Evolutionary conservation across 2,329 filamentous ascomycete species (phyloP).

Genomic region (Claviceps capensis): DNA sequence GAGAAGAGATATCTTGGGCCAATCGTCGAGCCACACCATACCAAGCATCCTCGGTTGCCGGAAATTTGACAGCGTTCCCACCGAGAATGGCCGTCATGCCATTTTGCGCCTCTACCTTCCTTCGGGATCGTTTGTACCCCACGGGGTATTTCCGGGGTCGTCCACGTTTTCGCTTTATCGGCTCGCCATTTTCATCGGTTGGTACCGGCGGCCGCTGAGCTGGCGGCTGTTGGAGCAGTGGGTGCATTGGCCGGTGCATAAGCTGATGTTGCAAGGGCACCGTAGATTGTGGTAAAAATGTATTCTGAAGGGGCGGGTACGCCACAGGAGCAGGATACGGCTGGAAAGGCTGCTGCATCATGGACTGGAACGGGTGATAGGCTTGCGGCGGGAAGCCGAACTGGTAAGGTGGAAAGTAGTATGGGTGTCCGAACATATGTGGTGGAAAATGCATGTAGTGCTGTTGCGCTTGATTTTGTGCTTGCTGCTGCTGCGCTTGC

Average conservation of each 20-base stretch:
- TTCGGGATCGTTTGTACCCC: constrained; percentile 4
- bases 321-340: constrained; percentile 1
- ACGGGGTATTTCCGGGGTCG: constrained; percentile 10
- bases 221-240: constrained; percentile 1
- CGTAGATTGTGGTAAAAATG: constrained; percentile 2
- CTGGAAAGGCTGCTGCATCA: constrained; percentile 5
- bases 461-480: neutral
- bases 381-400: constrained; percentile 3
- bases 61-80: constrained; percentile 1
- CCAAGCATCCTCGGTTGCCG: constrained; percentile 9
- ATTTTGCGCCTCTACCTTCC: constrained; percentile 4
- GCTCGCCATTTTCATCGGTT: neutral
- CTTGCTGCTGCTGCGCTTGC: neutral
- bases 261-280: constrained; percentile 1
- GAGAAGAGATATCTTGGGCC: constrained; percentile 5
- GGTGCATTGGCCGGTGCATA: constrained; percentile 1
- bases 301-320: constrained; percentile 2
- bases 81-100: constrained; percentile 5
- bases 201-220: neutral
- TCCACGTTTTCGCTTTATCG: constrained; percentile 11
- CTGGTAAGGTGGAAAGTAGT: constrained; percentile 1
- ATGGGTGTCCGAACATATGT: constrained; percentile 3
- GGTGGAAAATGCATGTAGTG: neutral
- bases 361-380: constrained; percentile 4
- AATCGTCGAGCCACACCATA: constrained; percentile 6